A percentile compares a stretch with the other conserved stretches of the same genome.
These are phyloP conservation scores for Mortierella claussenii DNA, from an alignment of 192 early-diverging fungal genomes.

Conservation along the genomic window DNA sequence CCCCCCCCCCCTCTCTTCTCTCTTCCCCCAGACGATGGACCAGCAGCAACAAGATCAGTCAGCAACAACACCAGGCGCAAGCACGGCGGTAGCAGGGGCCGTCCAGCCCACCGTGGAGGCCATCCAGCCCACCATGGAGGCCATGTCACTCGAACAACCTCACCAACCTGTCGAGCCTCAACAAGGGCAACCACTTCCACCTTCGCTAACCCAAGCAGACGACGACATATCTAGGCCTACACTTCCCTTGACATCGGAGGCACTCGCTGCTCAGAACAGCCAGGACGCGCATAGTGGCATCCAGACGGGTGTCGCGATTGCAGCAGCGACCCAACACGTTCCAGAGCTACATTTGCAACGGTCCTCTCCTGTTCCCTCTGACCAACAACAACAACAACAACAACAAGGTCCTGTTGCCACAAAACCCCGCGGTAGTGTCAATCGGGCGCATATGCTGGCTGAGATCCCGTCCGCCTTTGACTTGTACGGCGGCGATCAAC, in stretches of 20 bases:
- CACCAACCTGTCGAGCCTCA: not conserved
- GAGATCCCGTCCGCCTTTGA: slow-evolving; percentile 44
- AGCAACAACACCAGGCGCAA: too few species aligned
- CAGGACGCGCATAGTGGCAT: not conserved
- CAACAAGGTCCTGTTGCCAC: not conserved
- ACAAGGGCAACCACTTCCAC: not conserved
- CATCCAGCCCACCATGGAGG: slow-evolving; percentile 4
- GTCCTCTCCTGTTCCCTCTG: not conserved
- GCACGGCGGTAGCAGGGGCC: too few species aligned
- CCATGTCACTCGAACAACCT: slow-evolving; percentile 13
- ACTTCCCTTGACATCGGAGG: not conserved
- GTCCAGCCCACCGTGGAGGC: too few species aligned
- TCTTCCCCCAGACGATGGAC: not conserved
- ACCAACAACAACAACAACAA: not conserved
- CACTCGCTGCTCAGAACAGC: slow-evolving; percentile 7
- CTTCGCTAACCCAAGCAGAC: not conserved
- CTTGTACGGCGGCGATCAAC: slow-evolving; percentile 2
- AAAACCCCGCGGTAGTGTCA: not conserved
- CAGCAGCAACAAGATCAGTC: too few species aligned
- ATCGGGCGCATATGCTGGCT: slow-evolving; percentile 7
- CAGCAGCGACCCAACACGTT: not conserved
- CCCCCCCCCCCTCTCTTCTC: not conserved
- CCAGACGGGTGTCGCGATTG: not conserved
- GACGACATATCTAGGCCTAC: not conserved
- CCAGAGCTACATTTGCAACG: slow-evolving; percentile 10